Conservation (phyloP, 2,329 filamentous ascomycete genomes). For the Lecanicillium sp. region DNA sequence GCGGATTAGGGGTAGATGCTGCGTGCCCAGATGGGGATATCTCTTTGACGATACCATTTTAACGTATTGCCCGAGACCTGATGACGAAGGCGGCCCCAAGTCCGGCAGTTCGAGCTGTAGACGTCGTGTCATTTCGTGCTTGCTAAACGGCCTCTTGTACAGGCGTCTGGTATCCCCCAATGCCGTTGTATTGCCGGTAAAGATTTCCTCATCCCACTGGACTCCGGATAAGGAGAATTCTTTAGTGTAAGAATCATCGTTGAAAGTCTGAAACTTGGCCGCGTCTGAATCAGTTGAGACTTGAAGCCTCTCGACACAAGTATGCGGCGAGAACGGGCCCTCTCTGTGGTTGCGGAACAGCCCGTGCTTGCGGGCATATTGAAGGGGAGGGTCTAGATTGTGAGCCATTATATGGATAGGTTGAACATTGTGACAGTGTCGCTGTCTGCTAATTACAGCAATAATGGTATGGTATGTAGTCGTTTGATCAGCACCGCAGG, state of each 20-base stretch:
- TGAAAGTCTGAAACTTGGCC: too few relatives aligned
- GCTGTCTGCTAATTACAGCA: too few relatives aligned
- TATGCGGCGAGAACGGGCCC: not conserved
- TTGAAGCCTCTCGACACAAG: not conserved
- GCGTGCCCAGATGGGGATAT: constrained; percentile 16
- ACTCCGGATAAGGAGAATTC: too few relatives aligned
- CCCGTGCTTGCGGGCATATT: constrained; percentile 9
- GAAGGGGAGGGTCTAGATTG: not conserved
- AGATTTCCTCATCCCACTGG: too few relatives aligned
- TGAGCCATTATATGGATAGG: too few relatives aligned
- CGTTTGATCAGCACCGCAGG: too few relatives aligned
- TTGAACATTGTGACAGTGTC: too few relatives aligned
- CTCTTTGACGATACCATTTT: not conserved
- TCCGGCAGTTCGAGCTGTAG: constrained; percentile 6
- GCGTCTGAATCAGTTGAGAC: not conserved
- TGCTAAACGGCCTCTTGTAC: too few relatives aligned
- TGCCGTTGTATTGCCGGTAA: too few relatives aligned
- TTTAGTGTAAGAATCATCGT: too few relatives aligned
- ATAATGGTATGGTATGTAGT: too few relatives aligned
- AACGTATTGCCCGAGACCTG: not conserved
- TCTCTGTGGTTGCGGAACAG: constrained; percentile 3
- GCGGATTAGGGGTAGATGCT: constrained; percentile 27
- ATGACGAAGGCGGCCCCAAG: not conserved
- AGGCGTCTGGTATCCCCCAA: too few relatives aligned
- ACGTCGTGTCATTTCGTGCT: not conserved